A percentile compares a stretch with the other conserved stretches of the same genome.
Conservation (phyloP, 73 alveolate genomes). For the Paramecium primaurelia region DNA sequence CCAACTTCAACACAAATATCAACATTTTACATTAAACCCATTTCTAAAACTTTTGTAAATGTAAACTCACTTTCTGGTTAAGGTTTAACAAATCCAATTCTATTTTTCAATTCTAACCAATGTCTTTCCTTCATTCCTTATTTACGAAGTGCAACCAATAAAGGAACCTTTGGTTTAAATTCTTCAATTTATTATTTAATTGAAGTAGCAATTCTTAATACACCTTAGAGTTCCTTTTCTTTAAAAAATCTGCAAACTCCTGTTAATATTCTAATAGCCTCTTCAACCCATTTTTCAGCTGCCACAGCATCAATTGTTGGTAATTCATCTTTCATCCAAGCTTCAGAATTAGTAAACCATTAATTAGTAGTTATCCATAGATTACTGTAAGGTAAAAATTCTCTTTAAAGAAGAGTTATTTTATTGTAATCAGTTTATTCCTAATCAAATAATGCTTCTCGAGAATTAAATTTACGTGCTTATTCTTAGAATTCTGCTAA, state of each 20-base stretch:
- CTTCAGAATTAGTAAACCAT: constrained; percentile 76
- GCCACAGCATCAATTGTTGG: constrained; percentile 80
- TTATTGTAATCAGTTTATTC: constrained; percentile 94
- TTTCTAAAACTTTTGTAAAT: constrained; percentile 90
- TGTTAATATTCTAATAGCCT: constrained; percentile 71
- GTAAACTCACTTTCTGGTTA: constrained; percentile 92
- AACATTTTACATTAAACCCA: constrained; percentile 92
- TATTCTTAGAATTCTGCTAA: constrained; percentile 89
- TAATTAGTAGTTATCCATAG: constrained; percentile 87
- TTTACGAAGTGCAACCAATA: constrained; percentile 97
- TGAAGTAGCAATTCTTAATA: constrained; percentile 85
- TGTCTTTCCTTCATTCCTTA: constrained; percentile 98
- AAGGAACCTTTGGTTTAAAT: constrained; percentile 95
- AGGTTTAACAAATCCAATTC: constrained; percentile 97
- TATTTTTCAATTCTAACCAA: constrained; percentile 96
- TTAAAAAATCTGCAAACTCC: constrained; percentile 81
- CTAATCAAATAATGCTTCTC: constrained; percentile 93
- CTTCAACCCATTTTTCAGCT: constrained; percentile 82
- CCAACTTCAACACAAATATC: constrained; percentile 98
- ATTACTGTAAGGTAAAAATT: constrained; percentile 82
- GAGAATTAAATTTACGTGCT: constrained; percentile 88
- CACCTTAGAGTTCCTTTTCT: constrained; percentile 76
- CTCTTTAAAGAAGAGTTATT: constrained; percentile 86
- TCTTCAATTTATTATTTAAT: constrained; percentile 93
- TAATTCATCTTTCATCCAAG: constrained; percentile 90